phyloP scores from a whole-genome alignment of 2,329 filamentous ascomycete genomes.

The Colletotrichum spaethianum region DNA sequence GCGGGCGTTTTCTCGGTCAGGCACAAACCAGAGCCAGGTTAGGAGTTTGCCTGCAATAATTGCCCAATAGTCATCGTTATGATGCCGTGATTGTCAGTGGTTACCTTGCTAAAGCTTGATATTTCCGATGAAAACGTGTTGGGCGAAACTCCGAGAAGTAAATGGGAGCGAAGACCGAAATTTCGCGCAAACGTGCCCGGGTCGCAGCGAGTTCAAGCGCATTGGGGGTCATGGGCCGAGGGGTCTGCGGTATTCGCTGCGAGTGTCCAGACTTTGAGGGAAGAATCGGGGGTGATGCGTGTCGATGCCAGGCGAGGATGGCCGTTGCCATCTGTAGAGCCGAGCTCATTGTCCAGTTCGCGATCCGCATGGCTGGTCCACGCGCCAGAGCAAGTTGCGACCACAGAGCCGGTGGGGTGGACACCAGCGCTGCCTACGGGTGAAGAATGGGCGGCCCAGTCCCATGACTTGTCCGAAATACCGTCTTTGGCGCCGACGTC shows the following conservation, averaged over 20 bases:
- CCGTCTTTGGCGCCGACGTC: conserved; percentile 65
- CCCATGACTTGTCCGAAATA: conserved; percentile 60
- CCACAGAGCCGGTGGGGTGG: conserved; percentile 68
- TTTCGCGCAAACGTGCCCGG: not conserved
- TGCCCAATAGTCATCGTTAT: too few relatives aligned
- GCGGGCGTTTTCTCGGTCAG: too few relatives aligned
- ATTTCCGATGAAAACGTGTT: not conserved
- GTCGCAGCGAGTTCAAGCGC: not conserved
- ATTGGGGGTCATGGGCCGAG: not conserved
- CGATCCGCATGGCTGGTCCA: conserved; percentile 57
- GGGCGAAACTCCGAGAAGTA: not conserved
- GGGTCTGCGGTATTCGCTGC: not conserved
- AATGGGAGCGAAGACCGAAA: not conserved
- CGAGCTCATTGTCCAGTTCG: conserved; percentile 25
- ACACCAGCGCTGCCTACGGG: conserved; percentile 65
- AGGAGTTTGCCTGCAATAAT: too few relatives aligned
- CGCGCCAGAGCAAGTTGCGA: conserved; percentile 70
- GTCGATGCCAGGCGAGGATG: conserved; percentile 37
- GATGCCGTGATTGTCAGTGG: too few relatives aligned
- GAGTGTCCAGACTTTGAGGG: conserved; percentile 41
- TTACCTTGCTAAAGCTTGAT: too few relatives aligned
- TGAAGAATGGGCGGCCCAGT: conserved; percentile 63
- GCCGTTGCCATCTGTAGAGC: conserved; percentile 27
- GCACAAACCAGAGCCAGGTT: too few relatives aligned
- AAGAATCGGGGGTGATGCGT: conserved; percentile 38